phyloP scores from a whole-genome alignment of 2,329 filamentous ascomycete genomes.

The Stenocarpella maydis region DNA sequence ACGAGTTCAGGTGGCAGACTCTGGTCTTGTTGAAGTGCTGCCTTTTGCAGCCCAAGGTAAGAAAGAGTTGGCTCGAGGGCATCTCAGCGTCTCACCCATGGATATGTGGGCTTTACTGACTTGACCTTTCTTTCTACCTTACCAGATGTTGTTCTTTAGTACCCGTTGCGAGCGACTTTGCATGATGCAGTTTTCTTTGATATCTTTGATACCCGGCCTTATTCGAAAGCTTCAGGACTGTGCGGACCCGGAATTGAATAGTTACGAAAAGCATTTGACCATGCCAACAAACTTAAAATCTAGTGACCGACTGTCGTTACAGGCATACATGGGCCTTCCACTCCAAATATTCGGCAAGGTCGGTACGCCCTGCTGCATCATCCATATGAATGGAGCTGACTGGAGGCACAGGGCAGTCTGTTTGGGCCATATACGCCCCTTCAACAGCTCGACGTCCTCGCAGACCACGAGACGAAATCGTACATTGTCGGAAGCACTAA shows the following conservation, averaged over 20 bases:
- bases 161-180: constrained; percentile 95
- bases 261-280: constrained; percentile 76
- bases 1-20: constrained; percentile 95
- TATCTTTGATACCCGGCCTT: constrained; percentile 93
- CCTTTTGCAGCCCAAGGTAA: constrained; percentile 91
- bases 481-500: constrained; percentile 98
- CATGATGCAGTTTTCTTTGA: constrained; percentile 97
- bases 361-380: constrained; percentile 36
- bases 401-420: constrained; percentile 75
- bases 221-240: constrained; percentile 93
- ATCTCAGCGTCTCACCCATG: too few relatives aligned
- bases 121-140: background rate
- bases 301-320: constrained; percentile 87
- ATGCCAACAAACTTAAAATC: constrained; percentile 87
- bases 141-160: constrained; percentile 96
- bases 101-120: background rate
- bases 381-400: background rate
- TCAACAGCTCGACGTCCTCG: constrained; percentile 92
- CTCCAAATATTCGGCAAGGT: constrained; percentile 95
- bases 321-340: constrained; percentile 93
- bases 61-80: background rate
- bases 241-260: constrained; percentile 91
- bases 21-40: constrained; percentile 93
- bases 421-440: constrained; percentile 97
- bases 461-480: constrained; percentile 93